These are phyloP conservation scores for Citrus unshiu DNA, from an alignment of 345 rosid genomes.

Conservation along the genomic window DNA sequence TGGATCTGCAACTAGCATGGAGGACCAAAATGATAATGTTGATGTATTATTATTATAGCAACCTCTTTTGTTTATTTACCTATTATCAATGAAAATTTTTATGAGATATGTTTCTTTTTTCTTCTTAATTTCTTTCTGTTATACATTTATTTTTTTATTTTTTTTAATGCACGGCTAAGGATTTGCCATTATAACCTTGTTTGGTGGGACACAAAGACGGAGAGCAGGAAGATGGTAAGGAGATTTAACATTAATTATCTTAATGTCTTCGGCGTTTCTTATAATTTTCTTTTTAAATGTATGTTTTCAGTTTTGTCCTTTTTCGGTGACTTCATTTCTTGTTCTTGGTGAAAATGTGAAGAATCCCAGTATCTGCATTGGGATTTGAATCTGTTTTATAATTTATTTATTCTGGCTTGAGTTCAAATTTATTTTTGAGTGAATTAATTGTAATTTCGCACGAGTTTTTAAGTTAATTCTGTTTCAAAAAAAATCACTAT, in stretches of 20 bases:
- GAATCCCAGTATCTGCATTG: not conserved
- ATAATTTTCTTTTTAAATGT: too few relatives aligned
- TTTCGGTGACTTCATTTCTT: not conserved
- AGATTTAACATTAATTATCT: not conserved
- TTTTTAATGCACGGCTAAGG: not conserved
- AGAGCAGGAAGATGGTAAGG: constrained; percentile 7
- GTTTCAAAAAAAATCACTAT: too few relatives aligned
- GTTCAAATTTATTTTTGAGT: not conserved
- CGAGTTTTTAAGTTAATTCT: too few relatives aligned
- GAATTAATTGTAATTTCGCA: too few relatives aligned
- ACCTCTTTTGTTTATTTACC: not conserved
- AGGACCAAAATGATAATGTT: constrained; percentile 17
- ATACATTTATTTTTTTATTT: not conserved
- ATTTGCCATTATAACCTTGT: not conserved
- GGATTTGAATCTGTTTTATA: not conserved
- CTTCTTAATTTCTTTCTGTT: not conserved
- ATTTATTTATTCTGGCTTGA: not conserved
- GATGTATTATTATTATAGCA: constrained; percentile 27
- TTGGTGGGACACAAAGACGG: constrained; percentile 9
- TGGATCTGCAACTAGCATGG: constrained; percentile 30
- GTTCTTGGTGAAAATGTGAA: not conserved
- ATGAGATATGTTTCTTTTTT: not conserved
- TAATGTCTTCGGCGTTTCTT: not conserved
- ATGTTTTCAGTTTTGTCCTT: not conserved
- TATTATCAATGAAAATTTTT: not conserved